Evolutionary conservation across 805 yeast genomes (phyloP).

Genomic region (Metschnikowia peoriensis): DNA sequence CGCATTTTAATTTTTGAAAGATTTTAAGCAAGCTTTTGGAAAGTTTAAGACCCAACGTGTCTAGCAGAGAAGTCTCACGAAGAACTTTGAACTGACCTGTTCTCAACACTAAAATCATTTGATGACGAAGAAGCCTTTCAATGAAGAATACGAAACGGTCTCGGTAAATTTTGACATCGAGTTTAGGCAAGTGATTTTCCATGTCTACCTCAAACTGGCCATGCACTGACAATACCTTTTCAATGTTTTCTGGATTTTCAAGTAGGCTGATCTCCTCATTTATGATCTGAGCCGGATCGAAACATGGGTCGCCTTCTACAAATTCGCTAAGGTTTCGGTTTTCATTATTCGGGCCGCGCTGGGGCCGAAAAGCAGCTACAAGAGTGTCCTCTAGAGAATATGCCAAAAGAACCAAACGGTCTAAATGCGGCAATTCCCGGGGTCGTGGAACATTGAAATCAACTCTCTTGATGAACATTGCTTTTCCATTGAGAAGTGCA

Average conservation of each 20-base stretch:
- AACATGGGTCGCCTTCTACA: conserved; percentile 14
- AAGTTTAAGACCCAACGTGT: conserved; percentile 10
- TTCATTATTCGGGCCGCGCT: neutral
- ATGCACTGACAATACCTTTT: neutral
- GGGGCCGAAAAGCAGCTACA: conserved; percentile 16
- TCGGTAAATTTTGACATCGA: conserved; percentile 12
- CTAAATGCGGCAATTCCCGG: conserved; percentile 10
- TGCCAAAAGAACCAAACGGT: conserved; percentile 15
- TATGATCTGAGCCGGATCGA: conserved; percentile 12
- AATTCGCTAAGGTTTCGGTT: conserved; percentile 7
- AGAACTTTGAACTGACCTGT: conserved; percentile 15
- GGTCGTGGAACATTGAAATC: conserved; percentile 19
- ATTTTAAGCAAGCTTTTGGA: conserved; percentile 11
- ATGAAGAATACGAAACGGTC: conserved; percentile 15
- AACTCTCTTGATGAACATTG: conserved; percentile 16
- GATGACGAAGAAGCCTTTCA: conserved; percentile 14
- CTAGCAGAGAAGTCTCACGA: conserved; percentile 9
- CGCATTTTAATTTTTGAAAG: conserved; percentile 12
- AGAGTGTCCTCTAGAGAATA: conserved; percentile 18
- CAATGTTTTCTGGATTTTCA: conserved; percentile 2
- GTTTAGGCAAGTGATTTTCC: conserved; percentile 9
- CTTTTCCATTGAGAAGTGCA: conserved; percentile 17
- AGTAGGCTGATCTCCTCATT: conserved; percentile 9
- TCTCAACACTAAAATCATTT: conserved; percentile 15
- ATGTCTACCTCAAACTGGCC: neutral